phyloP scores from a whole-genome alignment of 225 moss, liverwort and hornwort species.

The Lunularia cruciata region DNA sequence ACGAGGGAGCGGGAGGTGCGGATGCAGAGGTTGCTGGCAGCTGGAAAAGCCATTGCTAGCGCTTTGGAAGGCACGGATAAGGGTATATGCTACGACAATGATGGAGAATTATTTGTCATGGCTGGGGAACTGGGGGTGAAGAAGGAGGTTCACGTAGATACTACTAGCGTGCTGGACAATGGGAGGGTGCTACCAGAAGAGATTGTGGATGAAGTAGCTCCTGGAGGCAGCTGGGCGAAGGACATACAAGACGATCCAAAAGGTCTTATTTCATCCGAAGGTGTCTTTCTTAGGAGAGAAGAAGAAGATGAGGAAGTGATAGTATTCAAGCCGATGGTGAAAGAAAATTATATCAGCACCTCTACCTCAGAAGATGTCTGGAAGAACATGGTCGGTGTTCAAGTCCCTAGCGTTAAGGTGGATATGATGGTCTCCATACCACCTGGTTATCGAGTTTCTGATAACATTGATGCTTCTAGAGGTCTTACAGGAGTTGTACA shows the following conservation, averaged over 20 bases:
- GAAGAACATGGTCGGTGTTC: constrained; percentile 31
- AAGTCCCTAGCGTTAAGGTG: constrained; percentile 1
- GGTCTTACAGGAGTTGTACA: constrained; percentile 34
- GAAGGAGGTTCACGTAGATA: constrained; percentile 40
- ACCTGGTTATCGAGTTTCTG: constrained; percentile 35
- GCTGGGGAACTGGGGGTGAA: constrained; percentile 59
- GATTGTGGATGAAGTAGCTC: constrained; percentile 28
- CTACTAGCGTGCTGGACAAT: constrained; percentile 34
- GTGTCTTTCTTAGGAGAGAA: constrained; percentile 34
- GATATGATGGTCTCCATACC: neutral
- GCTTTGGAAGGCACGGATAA: constrained; percentile 72
- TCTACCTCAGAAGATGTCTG: constrained; percentile 48
- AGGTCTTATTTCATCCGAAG: constrained; percentile 7
- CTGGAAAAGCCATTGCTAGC: constrained; percentile 88
- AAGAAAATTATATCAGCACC: constrained; percentile 42
- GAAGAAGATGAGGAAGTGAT: constrained; percentile 98
- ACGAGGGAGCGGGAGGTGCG: constrained; percentile 68
- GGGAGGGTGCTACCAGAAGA: constrained; percentile 45
- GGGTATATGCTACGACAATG: constrained; percentile 79
- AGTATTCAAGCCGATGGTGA: constrained; percentile 87
- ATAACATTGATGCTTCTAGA: constrained; percentile 43
- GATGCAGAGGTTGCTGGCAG: constrained; percentile 80
- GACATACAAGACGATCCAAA: constrained; percentile 26
- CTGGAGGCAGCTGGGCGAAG: constrained; percentile 30
- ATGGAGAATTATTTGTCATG: constrained; percentile 57